Evolutionary conservation across 495 filamentous ascomycete genomes (phyloP).

Genomic region (Annulohypoxylon stygium): DNA sequence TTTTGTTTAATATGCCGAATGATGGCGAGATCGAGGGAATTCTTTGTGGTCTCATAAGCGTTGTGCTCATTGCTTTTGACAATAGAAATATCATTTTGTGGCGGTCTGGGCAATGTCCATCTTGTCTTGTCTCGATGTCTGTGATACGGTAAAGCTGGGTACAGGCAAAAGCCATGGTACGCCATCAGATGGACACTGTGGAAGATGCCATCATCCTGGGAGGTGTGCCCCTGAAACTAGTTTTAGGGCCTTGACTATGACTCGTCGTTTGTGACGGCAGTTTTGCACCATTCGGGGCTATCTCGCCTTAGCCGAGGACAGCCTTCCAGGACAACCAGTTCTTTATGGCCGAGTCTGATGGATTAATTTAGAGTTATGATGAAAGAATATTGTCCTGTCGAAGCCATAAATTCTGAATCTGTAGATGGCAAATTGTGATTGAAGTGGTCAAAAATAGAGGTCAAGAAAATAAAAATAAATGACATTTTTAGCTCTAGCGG

Average conservation of each 20-base stretch:
- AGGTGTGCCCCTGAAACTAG: conserved; percentile 44
- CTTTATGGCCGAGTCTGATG: neutral
- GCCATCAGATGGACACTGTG: conserved; percentile 27
- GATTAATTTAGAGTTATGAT: neutral
- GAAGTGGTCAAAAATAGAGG: neutral
- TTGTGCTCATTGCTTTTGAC: neutral
- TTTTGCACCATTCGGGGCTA: conserved; percentile 40
- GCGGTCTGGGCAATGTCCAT: conserved; percentile 4
- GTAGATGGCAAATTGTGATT: neutral
- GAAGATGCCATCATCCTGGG: conserved; percentile 28
- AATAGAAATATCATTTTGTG: conserved; percentile 15
- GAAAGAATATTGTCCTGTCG: neutral
- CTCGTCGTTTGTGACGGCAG: conserved; percentile 38
- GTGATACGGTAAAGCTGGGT: conserved; percentile 31
- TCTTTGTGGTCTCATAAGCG: neutral
- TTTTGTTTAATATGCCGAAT: neutral
- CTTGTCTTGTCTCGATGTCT: conserved; percentile 21
- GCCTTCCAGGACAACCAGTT: conserved; percentile 8
- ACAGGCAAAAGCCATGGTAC: conserved; percentile 38
- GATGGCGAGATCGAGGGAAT: neutral
- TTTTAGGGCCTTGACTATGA: conserved; percentile 37
- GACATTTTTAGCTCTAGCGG: neutral
- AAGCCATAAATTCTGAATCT: neutral
- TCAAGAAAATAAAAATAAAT: neutral
- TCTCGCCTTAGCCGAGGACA: conserved; percentile 35